Base-by-base conservation (phyloP, 768 basidiomycete genomes). In the Mycena olivaceomarginata region DNA sequence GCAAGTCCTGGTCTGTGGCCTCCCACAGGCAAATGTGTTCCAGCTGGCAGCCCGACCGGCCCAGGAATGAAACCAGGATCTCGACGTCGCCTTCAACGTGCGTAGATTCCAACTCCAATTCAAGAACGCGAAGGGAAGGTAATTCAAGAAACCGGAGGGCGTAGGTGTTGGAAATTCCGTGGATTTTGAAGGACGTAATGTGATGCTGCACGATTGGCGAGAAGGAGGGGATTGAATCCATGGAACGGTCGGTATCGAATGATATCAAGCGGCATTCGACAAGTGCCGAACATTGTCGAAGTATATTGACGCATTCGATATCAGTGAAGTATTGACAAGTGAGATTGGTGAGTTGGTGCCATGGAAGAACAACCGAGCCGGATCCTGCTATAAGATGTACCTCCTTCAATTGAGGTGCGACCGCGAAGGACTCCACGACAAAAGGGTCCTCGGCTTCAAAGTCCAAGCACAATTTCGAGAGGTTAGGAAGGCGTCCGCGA, bases 311-410 rank as follows among this genome's bases (percentile, higher is more conserved):
- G 6, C 43, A 11, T 45, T 45, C 43, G 43, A 45, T 45, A 5
- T 45, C 43, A 15, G 43, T 45, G 43, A 45, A 45, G 15, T 45
- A 11, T 15, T 65, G 5, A 39, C 63, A 65, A 22, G 25, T 72
- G 41, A 72, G 63, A 3, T 37, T 65, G 20, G 51, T 72, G 2
- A 72, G 41, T 22, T 72, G 71, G n/a, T 72, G 40, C 64, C 71
- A 64, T 3, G 71, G 41, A 20, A 72, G 71, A 8, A 53, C 15
- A 45, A 59, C 62, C 37, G 39, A 45, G 10, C 15, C 43, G 1
- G 20, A 37, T 63, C 39, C 12, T 48, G 13, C 45, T 25, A 20
- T 25, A n/a, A 39, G 45, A 66, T 56, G 41, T 37, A 57, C 63
- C 18, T 65, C 48, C 25, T 43, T 53, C 39, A 72, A 40, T 16